A percentile compares a stretch with the other conserved stretches of the same genome.
phyloP scores from a whole-genome alignment of 257 asterid species.

The Solanum phureja region DNA sequence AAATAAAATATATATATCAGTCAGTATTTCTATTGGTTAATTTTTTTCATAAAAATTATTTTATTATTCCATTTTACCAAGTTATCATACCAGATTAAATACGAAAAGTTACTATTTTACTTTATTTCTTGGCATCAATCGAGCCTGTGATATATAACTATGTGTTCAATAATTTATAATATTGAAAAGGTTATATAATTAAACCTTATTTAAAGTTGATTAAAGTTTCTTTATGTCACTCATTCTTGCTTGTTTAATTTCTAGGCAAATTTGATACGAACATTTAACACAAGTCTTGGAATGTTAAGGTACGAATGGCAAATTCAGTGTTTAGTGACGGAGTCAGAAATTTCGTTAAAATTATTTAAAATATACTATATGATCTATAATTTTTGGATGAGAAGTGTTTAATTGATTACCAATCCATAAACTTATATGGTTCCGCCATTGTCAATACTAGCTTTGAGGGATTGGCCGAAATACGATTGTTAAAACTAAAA shows the following conservation, averaged over 20 bases:
- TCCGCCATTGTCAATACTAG: neutral
- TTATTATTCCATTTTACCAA: too few relatives aligned
- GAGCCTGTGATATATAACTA: neutral
- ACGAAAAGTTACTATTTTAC: too few relatives aligned
- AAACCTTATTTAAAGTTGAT: neutral
- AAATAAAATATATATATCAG: too few relatives aligned
- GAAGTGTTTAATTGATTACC: neutral
- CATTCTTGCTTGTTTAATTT: neutral
- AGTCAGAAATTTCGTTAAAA: neutral
- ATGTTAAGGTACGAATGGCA: neutral
- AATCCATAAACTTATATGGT: neutral
- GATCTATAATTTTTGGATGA: neutral
- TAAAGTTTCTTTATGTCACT: neutral
- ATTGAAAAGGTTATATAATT: neutral
- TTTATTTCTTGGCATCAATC: neutral
- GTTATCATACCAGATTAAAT: too few relatives aligned
- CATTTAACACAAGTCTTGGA: neutral
- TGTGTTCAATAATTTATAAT: neutral
- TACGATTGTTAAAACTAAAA: neutral
- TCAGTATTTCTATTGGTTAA: too few relatives aligned
- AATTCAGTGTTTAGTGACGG: neutral
- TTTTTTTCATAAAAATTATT: too few relatives aligned
- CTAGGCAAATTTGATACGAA: neutral
- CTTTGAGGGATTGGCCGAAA: fast-evolving
- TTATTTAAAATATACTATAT: neutral